phyloP scores from a whole-genome alignment of 208 protist genomes.

The Trichomonas tenax region DNA sequence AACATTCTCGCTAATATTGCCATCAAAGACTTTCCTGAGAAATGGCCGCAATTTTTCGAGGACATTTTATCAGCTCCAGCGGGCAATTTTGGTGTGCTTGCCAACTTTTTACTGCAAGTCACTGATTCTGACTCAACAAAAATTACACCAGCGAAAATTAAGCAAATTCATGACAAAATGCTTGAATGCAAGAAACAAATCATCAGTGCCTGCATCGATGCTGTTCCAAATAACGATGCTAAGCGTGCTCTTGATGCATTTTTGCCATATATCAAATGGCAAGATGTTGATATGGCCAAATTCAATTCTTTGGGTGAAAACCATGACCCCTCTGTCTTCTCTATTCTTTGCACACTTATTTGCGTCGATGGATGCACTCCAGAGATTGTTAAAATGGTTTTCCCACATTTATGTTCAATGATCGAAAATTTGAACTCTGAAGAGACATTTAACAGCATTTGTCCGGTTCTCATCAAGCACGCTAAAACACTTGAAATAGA shows the following conservation, averaged over 20 bases:
- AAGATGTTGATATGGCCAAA: background rate
- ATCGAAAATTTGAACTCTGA: background rate
- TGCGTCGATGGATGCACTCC: background rate
- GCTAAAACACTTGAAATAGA: background rate
- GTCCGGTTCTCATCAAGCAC: background rate
- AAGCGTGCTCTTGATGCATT: background rate
- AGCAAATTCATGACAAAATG: background rate
- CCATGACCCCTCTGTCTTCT: background rate
- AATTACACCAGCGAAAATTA: background rate
- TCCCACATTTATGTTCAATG: background rate
- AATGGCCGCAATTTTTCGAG: background rate
- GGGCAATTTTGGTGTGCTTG: background rate
- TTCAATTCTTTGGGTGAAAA: background rate
- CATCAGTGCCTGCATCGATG: background rate
- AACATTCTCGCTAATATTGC: background rate
- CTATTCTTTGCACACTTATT: background rate
- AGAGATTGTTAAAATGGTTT: background rate
- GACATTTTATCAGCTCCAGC: background rate
- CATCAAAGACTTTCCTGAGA: background rate
- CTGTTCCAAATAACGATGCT: background rate
- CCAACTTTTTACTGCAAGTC: background rate
- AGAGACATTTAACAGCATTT: background rate
- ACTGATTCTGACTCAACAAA: background rate
- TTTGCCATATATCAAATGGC: background rate
- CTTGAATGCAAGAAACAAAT: background rate